These are phyloP conservation scores for Scalesia atractyloides DNA, from an alignment of 129 eudicot genomes.

Conservation along the genomic window DNA sequence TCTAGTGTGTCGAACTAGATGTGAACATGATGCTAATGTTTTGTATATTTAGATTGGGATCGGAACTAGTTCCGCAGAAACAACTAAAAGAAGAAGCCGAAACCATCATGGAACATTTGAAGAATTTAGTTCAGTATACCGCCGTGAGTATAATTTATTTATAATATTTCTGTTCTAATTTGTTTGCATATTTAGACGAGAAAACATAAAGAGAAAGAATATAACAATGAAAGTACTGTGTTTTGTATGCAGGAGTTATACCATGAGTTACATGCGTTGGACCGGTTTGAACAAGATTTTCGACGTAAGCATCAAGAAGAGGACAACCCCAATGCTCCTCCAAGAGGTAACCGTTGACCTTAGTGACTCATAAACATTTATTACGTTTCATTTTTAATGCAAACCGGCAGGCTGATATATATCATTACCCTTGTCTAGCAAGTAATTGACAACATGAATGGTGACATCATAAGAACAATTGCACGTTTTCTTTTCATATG, in stretches of 20 bases:
- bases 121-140: conserved; percentile 80
- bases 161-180: not conserved
- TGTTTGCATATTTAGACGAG: conserved; percentile 4
- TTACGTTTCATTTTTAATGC: not conserved
- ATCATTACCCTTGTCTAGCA: not conserved
- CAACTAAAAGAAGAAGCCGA: conserved; percentile 90
- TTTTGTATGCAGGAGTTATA: conserved; percentile 74
- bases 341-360: conserved; percentile 56
- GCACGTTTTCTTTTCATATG: conserved; percentile 1
- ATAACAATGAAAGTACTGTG: conserved; percentile 3
- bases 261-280: conserved; percentile 96
- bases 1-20: conserved; percentile 20
- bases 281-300: conserved; percentile 91
- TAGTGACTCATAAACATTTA: not conserved
- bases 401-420: conserved; percentile 11
- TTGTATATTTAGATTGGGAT: conserved; percentile 57
- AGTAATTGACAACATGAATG: not conserved
- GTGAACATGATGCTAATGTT: conserved; percentile 23
- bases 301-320: conserved; percentile 86
- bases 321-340: conserved; percentile 70
- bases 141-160: conserved; percentile 62
- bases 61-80: conserved; percentile 69
- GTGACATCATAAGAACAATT: conserved; percentile 3
- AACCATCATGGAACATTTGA: conserved; percentile 68
- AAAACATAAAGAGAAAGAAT: conserved; percentile 4